Evolutionary conservation across 805 yeast genomes (phyloP).

Genomic region (Suhomyces xylopsoci): DNA sequence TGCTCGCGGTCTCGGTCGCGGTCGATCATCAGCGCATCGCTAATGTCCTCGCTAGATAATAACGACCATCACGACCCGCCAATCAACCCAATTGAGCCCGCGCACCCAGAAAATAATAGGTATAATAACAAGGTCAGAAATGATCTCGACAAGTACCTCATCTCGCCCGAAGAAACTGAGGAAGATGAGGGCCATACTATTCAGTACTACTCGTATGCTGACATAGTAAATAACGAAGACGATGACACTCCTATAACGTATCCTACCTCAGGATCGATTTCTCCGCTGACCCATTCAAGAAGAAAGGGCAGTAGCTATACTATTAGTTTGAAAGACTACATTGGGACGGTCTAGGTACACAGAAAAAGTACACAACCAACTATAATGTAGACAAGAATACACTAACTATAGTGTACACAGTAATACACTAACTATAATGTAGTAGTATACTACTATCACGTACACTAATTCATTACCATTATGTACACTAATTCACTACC

Average conservation of each 20-base stretch:
- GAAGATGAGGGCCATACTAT: slow-evolving; percentile 17
- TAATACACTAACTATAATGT: too few species aligned
- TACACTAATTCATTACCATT: too few species aligned
- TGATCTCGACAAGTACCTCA: not conserved
- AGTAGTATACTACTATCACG: too few species aligned
- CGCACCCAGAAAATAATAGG: not conserved
- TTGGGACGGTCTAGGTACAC: slow-evolving; percentile 9
- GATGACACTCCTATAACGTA: not conserved
- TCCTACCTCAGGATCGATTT: not conserved
- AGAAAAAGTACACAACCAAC: too few species aligned
- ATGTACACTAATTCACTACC: too few species aligned
- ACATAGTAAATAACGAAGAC: slow-evolving; percentile 23
- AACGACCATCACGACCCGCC: not conserved
- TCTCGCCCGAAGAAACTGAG: not conserved
- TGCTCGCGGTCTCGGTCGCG: slow-evolving; percentile 9
- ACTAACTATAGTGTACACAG: too few species aligned
- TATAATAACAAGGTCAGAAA: not conserved
- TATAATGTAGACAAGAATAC: too few species aligned
- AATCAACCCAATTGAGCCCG: too few species aligned
- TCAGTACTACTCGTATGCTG: slow-evolving; percentile 32
- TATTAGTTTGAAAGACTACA: slow-evolving; percentile 21
- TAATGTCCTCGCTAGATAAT: slow-evolving; percentile 18
- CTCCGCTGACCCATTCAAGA: not conserved
- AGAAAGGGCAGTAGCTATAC: slow-evolving; percentile 11
- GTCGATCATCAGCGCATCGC: slow-evolving; percentile 19